Evolutionary conservation across 1,139 yeast species (phyloP).

Genomic region (Hyphopichia burtonii): DNA sequence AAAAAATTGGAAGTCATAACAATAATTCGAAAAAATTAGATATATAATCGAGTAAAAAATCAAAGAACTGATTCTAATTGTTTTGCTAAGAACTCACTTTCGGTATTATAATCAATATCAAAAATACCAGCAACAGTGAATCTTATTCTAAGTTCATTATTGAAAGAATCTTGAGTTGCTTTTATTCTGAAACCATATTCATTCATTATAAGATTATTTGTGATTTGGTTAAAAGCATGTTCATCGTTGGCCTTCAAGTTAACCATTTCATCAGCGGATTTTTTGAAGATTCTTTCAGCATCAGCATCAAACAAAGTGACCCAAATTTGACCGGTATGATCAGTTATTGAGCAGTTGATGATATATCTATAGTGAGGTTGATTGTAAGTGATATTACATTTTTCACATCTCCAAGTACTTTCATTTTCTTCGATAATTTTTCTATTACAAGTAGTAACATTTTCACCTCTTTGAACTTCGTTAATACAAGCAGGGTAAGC

Average conservation of each 20-base stretch:
- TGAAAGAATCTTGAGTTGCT: slow-evolving; percentile 82
- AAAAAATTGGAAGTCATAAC: too few species aligned
- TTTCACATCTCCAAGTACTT: slow-evolving; percentile 87
- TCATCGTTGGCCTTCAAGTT: slow-evolving; percentile 35
- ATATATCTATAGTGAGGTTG: slow-evolving; percentile 80
- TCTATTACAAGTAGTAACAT: slow-evolving; percentile 62
- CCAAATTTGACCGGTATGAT: slow-evolving; percentile 84
- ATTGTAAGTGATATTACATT: slow-evolving; percentile 69
- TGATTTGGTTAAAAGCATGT: slow-evolving; percentile 44
- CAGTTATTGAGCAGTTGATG: slow-evolving; percentile 68
- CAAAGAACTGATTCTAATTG: slow-evolving; percentile 39
- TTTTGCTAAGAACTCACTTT: slow-evolving; percentile 57
- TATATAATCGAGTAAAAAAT: not conserved
- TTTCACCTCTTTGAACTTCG: slow-evolving; percentile 29
- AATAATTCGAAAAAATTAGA: not conserved
- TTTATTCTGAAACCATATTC: slow-evolving; percentile 74
- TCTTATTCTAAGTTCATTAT: slow-evolving; percentile 75
- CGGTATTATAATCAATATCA: slow-evolving; percentile 59
- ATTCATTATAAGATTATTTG: slow-evolving; percentile 58
- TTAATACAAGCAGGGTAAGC: slow-evolving; percentile 89
- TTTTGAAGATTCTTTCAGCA: slow-evolving; percentile 67
- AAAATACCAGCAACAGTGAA: slow-evolving; percentile 61
- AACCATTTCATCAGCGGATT: slow-evolving; percentile 66
- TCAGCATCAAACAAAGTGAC: slow-evolving; percentile 83
- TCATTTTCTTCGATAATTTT: slow-evolving; percentile 74